phyloP scores from a whole-genome alignment of 2,329 filamentous ascomycete genomes.

The Phaeosphaeria sp. region DNA sequence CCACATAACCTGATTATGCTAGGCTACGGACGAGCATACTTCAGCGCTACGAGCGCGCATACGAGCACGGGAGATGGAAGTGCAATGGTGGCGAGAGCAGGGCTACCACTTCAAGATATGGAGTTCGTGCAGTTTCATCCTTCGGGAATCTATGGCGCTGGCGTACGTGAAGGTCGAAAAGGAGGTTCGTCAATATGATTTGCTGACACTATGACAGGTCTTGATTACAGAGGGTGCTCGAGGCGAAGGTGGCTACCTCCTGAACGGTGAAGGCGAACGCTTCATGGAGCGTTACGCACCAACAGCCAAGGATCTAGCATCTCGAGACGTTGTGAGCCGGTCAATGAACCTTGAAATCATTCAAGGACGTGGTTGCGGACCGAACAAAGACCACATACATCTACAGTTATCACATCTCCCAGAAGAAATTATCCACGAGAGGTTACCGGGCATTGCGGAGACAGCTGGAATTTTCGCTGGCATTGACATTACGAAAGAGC shows the following conservation, averaged over 20 bases:
- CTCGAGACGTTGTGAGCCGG: constrained; percentile 56
- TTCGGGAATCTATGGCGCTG: constrained; percentile 59
- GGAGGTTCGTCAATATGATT: background rate
- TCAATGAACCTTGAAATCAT: constrained; percentile 60
- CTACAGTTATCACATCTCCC: constrained; percentile 58
- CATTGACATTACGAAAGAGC: constrained; percentile 57
- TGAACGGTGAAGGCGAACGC: constrained; percentile 57
- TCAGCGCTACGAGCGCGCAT: constrained; percentile 58
- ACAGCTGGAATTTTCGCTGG: constrained; percentile 59
- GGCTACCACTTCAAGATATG: constrained; percentile 58
- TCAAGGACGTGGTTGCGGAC: constrained; percentile 55
- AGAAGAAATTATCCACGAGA: constrained; percentile 55
- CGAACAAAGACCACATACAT: constrained; percentile 57
- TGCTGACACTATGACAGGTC: constrained; percentile 21
- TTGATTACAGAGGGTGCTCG: constrained; percentile 59
- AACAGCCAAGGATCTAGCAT: constrained; percentile 59
- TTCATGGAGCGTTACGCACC: constrained; percentile 62
- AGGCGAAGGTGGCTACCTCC: constrained; percentile 58
- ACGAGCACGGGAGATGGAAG: constrained; percentile 60
- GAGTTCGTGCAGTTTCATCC: constrained; percentile 62
- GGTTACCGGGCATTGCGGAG: constrained; percentile 59
- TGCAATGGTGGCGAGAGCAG: constrained; percentile 58
- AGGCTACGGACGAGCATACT: constrained; percentile 60
- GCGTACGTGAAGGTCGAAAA: constrained; percentile 34
- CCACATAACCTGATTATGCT: constrained; percentile 7